Conservation (phyloP, 2,329 filamentous ascomycete species). For the Aspergillus hortae region DNA sequence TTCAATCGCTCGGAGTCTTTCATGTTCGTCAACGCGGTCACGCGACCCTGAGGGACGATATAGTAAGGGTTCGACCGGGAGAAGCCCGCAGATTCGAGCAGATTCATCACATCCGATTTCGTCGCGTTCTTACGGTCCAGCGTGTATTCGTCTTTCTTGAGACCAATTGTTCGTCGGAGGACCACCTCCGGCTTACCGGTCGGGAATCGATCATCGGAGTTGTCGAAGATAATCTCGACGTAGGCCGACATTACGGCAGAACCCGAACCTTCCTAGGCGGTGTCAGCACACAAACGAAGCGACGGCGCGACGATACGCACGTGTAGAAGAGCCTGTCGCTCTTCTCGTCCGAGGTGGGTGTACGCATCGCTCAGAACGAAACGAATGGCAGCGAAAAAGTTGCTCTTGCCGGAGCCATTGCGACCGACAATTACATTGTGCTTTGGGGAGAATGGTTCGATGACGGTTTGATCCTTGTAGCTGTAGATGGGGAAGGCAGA, state of each 20-base stretch:
- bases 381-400: conserved; percentile 98
- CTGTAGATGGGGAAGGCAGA: conserved; percentile 43
- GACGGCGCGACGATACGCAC: conserved; percentile 33
- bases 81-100: conserved; percentile 93
- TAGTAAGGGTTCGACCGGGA: conserved; percentile 98
- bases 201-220: conserved; percentile 90
- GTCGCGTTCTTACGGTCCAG: conserved; percentile 95
- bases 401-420: conserved; percentile 98
- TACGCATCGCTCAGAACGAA: conserved; percentile 98
- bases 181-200: conserved; percentile 89
- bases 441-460: conserved; percentile 95
- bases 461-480: conserved; percentile 99
- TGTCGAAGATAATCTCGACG: conserved; percentile 98
- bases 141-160: conserved; percentile 98
- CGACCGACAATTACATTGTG: conserved; percentile 98
- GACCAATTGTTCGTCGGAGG: conserved; percentile 86
- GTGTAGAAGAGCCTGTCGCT: conserved; percentile 92
- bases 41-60: conserved; percentile 94
- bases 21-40: conserved; percentile 97
- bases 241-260: conserved; percentile 99
- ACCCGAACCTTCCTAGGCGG: conserved; percentile 75
- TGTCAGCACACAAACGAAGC: conserved; percentile 24
- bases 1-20: conserved; percentile 89
- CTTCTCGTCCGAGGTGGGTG: conserved; percentile 90
- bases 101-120: conserved; percentile 88